Evolutionary conservation across 495 filamentous ascomycete species (phyloP), one percentile per base, ranked within the genome.

Genomic region (Hypoxylon fragiforme): DNA sequence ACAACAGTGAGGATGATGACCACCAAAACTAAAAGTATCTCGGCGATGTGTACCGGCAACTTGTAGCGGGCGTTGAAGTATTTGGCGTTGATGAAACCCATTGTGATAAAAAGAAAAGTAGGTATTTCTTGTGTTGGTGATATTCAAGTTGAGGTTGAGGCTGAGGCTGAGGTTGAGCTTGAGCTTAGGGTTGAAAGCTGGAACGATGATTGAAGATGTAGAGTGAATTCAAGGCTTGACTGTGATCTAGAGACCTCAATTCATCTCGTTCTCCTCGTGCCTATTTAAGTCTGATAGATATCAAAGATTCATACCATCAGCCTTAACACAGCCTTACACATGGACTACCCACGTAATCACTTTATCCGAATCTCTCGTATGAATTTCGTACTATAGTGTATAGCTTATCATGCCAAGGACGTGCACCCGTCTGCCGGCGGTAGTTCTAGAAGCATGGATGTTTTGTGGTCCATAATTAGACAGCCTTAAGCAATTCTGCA

Each of bases 21-120:
- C 28, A 44, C 0, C 3, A 12, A 7, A 5, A 26, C 22, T 11
- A 52, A 28, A 8, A 7, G 28, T 37, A 52, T 14, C n/a, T 52
- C 11, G 34, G 44, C 32, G 3, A 44, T 30, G 9, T 52, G 49
- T 8, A 42, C 49, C 8, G 19, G 14, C 6, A 52, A 37, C 11
- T 53, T 53, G 18, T 32, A 45, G 34, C 41, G 50, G 24, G 41
- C 34, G 18, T 53, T 15, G 41, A 53, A 53, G 7, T 39, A 53
- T n/a, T n/a, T n/a, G n/a, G n/a, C 12, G 11, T 18, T 0, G 50
- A 26, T 13, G n/a, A 45, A 9, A n/a, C 20, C 34, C 50, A 53
- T 53, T 31, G 14, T 40, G 5, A 24, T n/a, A n/a, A n/a, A n/a
- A n/a, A n/a, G n/a, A n/a, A n/a, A n/a, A n/a, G n/a, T n/a, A n/a